Percentiles rank a stretch among this genome's conserved stretches.
Evolutionary conservation across 306 rosid genomes (phyloP).

Genomic region (Pachyrhizus erosus): DNA sequence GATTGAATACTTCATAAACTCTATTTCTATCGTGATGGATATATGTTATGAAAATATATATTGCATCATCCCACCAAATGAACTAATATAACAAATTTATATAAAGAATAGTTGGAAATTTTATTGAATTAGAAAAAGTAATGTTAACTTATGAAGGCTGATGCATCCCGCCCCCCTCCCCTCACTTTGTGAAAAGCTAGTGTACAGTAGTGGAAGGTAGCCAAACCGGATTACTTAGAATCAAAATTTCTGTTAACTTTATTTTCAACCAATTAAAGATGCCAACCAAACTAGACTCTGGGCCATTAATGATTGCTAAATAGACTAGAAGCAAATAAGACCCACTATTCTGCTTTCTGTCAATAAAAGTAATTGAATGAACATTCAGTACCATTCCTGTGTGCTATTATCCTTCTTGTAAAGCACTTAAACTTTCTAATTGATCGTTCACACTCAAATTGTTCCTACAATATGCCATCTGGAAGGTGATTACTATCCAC

Average conservation of each 20-base stretch:
- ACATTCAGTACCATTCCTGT: neutral
- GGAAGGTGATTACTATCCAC: neutral
- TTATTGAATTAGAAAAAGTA: neutral
- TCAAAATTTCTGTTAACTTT: conserved; percentile 10
- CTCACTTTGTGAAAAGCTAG: neutral
- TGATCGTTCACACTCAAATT: neutral
- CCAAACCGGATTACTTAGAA: neutral
- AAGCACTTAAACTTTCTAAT: neutral
- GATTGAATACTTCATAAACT: neutral
- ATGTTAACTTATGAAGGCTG: neutral
- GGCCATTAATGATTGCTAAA: conserved; percentile 39
- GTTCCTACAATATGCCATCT: neutral
- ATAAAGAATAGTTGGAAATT: neutral
- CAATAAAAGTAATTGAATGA: neutral
- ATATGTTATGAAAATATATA: too few species aligned
- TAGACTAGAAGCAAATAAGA: conserved; percentile 28
- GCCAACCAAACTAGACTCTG: conserved; percentile 44
- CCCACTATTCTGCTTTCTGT: conserved; percentile 24
- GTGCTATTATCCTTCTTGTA: neutral
- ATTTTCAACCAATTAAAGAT: conserved; percentile 9
- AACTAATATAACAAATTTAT: neutral
- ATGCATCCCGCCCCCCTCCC: neutral
- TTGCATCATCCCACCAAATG: neutral
- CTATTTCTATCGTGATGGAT: neutral
- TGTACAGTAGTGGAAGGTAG: neutral